These are phyloP conservation scores for Fusarium sp. DNA, from an alignment of 2,329 filamentous ascomycete genomes.

Conservation along the genomic window DNA sequence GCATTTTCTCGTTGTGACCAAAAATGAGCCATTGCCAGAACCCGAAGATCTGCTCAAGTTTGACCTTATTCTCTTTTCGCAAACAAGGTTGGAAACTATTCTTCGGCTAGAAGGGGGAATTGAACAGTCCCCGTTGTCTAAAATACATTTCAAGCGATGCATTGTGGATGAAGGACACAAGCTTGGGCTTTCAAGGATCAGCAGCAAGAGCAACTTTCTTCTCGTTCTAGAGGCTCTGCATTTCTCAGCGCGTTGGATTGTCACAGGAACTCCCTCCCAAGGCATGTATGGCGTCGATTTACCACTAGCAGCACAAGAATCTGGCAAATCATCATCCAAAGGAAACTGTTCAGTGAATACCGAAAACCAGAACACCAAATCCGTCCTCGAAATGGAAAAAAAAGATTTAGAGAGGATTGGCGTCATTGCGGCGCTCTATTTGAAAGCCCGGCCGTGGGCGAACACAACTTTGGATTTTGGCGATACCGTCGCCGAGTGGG, in stretches of 20 bases:
- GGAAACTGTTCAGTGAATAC: neutral
- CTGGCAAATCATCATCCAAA: neutral
- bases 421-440: constrained; percentile 75
- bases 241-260: constrained; percentile 84
- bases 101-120: constrained; percentile 51
- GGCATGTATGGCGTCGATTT: constrained; percentile 78
- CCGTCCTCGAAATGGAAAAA: constrained; percentile 65
- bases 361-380: constrained; percentile 40
- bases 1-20: constrained; percentile 73
- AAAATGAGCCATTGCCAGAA: constrained; percentile 67
- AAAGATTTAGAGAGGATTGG: constrained; percentile 77
- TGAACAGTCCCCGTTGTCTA: constrained; percentile 71
- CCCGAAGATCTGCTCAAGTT: constrained; percentile 71
- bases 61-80: constrained; percentile 84
- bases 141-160: constrained; percentile 86
- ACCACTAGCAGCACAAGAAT: constrained; percentile 1
- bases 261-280: constrained; percentile 89
- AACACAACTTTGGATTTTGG: constrained; percentile 68
- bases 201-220: constrained; percentile 68
- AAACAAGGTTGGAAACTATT: constrained; percentile 77
- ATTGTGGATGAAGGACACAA: constrained; percentile 94
- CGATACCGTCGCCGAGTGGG: constrained; percentile 75
- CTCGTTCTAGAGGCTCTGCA: constrained; percentile 66
- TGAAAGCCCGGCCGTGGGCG: constrained; percentile 84
- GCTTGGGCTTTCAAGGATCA: constrained; percentile 74